A percentile compares a stretch with the other conserved stretches of the same genome.
These are phyloP conservation scores for Triglochin maritima DNA, from an alignment of 106 monocot species.

Conservation along the genomic window DNA sequence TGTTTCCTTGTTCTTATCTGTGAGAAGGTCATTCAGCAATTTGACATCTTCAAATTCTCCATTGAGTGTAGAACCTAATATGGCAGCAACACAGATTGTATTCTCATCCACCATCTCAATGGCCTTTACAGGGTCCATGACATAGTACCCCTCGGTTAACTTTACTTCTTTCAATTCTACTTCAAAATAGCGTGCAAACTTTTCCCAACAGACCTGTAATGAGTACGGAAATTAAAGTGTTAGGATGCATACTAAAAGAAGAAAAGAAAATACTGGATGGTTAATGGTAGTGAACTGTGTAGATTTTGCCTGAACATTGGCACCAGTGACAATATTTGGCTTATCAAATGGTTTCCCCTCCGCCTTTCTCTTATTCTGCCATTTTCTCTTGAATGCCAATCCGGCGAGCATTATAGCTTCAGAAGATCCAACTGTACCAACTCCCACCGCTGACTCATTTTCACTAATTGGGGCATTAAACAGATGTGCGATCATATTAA, in stretches of 20 bases:
- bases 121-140: constrained; percentile 74
- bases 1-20: constrained; percentile 60
- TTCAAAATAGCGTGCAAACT: constrained; percentile 92
- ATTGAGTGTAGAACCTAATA: constrained; percentile 72
- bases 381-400: constrained; percentile 73
- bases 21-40: constrained; percentile 58
- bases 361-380: constrained; percentile 72
- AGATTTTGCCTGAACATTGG: constrained; percentile 60
- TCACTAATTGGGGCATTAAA: constrained; percentile 62
- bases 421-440: constrained; percentile 70
- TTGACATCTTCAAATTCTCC: constrained; percentile 93
- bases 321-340: constrained; percentile 80
- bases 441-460: constrained; percentile 55
- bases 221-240: not conserved
- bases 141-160: constrained; percentile 51
- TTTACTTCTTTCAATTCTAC: constrained; percentile 88
- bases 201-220: constrained; percentile 91
- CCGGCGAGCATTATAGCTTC: constrained; percentile 89
- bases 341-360: constrained; percentile 68
- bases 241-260: not conserved
- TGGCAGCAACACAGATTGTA: constrained; percentile 71
- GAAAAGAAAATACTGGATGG: not conserved
- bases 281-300: too few species aligned
- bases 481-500: constrained; percentile 77
- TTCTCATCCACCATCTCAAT: constrained; percentile 81